Percentiles rank a stretch among this genome's conserved stretches.
These are phyloP conservation scores for Nissolia schottii DNA, from an alignment of 306 rosid genomes.

Conservation along the genomic window DNA sequence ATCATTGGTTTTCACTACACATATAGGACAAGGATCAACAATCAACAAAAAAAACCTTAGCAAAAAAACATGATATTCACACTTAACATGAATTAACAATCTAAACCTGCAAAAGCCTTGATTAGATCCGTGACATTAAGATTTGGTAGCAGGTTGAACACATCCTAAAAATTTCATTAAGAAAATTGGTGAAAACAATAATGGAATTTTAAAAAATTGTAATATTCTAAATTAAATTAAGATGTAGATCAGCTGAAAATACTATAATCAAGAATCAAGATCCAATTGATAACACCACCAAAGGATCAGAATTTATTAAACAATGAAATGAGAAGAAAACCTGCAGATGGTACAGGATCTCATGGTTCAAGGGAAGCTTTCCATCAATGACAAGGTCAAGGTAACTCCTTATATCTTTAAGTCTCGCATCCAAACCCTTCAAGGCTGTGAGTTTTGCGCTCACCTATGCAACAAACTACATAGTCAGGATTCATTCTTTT, in stretches of 20 bases:
- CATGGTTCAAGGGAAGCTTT: conserved; percentile 83
- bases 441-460: conserved; percentile 86
- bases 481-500: background rate
- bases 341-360: conserved; percentile 89
- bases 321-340: conserved; percentile 24
- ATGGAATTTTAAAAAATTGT: background rate
- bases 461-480: conserved; percentile 43
- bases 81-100: background rate
- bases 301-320: background rate
- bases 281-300: conserved; percentile 12
- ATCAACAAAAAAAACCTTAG: background rate
- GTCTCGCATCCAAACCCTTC: conserved; percentile 92
- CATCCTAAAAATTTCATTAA: conserved; percentile 32
- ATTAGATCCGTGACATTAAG: conserved; percentile 46
- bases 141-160: conserved; percentile 55
- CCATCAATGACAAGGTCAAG: conserved; percentile 83
- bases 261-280: background rate
- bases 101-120: conserved; percentile 48
- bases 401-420: conserved; percentile 73
- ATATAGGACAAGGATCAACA: conserved; percentile 10
- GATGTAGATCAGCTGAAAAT: background rate
- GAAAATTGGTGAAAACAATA: background rate
- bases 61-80: background rate
- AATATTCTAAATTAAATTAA: background rate
- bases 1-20: conserved; percentile 53